These are phyloP conservation scores for Lippia alba DNA, from an alignment of 305 asterid genomes.

Conservation along the genomic window DNA sequence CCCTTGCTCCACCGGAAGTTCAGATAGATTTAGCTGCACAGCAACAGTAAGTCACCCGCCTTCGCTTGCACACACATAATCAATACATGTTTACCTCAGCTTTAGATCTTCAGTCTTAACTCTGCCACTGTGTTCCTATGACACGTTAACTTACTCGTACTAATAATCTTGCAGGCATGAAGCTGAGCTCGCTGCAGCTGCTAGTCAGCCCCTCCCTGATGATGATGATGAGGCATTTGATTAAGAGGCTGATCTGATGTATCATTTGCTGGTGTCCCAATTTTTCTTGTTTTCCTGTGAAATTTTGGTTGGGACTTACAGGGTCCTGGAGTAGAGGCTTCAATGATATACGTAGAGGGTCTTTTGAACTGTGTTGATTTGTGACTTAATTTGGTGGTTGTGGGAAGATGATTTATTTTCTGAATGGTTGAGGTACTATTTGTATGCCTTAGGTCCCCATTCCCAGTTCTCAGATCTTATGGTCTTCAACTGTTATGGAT, in stretches of 20 bases:
- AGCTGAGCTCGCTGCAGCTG: slow-evolving; percentile 62
- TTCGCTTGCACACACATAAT: not conserved
- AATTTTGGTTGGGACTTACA: slow-evolving; percentile 20
- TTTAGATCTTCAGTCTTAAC: too few species aligned
- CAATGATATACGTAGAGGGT: slow-evolving; percentile 26
- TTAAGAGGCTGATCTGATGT: slow-evolving; percentile 12
- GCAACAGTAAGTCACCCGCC: slow-evolving; percentile 51
- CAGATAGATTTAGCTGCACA: slow-evolving; percentile 75
- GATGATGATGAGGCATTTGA: slow-evolving; percentile 82
- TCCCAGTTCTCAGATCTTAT: not conserved
- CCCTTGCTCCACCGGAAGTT: slow-evolving; percentile 93
- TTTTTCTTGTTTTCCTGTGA: slow-evolving; percentile 12
- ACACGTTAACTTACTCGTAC: not conserved
- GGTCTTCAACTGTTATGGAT: not conserved
- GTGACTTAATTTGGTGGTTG: slow-evolving; percentile 34
- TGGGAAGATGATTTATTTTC: slow-evolving; percentile 37
- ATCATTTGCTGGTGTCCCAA: slow-evolving; percentile 23
- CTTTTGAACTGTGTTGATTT: slow-evolving; percentile 26
- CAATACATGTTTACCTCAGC: not conserved
- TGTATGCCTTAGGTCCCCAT: slow-evolving; percentile 11
- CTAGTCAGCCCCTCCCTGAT: slow-evolving; percentile 79
- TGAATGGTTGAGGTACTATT: slow-evolving; percentile 25
- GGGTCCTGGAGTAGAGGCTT: slow-evolving; percentile 11
- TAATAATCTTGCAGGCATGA: slow-evolving; percentile 58
- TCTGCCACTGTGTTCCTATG: too few species aligned